Conservation (phyloP, 2,329 filamentous ascomycete species). For the Fusarium sp. region DNA sequence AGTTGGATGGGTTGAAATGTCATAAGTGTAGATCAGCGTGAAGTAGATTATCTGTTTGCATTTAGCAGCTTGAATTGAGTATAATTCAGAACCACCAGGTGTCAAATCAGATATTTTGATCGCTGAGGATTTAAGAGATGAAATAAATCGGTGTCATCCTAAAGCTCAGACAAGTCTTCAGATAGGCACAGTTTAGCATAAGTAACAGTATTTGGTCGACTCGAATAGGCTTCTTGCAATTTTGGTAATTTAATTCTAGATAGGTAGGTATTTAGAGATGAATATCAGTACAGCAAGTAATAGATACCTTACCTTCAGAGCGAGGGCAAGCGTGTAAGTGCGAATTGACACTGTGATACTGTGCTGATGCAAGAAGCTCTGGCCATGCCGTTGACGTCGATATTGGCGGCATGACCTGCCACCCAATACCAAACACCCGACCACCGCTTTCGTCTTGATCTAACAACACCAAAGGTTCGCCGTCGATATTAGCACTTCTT, state of each 20-base stretch:
- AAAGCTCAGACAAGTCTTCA: neutral
- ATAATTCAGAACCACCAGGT: neutral
- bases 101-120: neutral
- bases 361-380: conserved; percentile 42
- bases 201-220: neutral
- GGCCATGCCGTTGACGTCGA: conserved; percentile 48
- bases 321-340: conserved; percentile 5
- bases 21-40: conserved; percentile 27
- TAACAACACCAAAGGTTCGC: conserved; percentile 10
- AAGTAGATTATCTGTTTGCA: conserved; percentile 11
- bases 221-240: neutral
- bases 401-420: conserved; percentile 34
- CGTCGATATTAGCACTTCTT: neutral
- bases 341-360: conserved; percentile 39
- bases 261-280: neutral
- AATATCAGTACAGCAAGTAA: neutral
- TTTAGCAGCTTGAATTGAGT: neutral
- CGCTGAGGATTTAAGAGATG: neutral
- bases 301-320: neutral
- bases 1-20: conserved; percentile 14
- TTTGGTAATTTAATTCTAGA: neutral
- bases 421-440: conserved; percentile 23
- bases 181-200: neutral
- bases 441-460: conserved; percentile 9
- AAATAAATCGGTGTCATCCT: neutral